Percentiles rank a stretch among this genome's conserved stretches.
These are phyloP conservation scores for Thalassia testudinum DNA, from an alignment of 116 monocot genomes.

Conservation along the genomic window DNA sequence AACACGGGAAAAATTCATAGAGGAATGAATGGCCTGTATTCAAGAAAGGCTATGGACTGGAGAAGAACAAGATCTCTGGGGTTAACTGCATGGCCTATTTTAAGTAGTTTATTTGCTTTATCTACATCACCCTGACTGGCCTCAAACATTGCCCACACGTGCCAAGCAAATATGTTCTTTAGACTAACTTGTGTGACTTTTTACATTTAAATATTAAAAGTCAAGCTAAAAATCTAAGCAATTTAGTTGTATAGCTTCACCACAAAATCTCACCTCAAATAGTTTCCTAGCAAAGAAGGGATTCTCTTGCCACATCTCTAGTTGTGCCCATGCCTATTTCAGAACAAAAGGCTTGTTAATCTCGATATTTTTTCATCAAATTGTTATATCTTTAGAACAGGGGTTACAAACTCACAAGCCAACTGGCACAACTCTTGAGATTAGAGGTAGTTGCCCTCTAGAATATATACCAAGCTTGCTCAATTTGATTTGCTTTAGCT, in stretches of 20 bases:
- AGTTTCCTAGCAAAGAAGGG: conserved; percentile 40
- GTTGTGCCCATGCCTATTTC: conserved; percentile 90
- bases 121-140: conserved; percentile 53
- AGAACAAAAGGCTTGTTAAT: neutral
- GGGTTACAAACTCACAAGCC: conserved; percentile 61
- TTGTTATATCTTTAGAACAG: too few relatives aligned
- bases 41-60: conserved; percentile 86
- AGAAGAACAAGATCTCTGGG: conserved; percentile 90
- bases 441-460: conserved; percentile 68
- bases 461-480: conserved; percentile 78
- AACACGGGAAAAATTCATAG: conserved; percentile 65
- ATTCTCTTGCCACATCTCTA: conserved; percentile 81
- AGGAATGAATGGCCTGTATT: conserved; percentile 74
- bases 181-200: conserved; percentile 90
- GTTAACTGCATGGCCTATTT: conserved; percentile 85
- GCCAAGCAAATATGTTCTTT: conserved; percentile 97
- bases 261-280: conserved; percentile 85
- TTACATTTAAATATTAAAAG: conserved; percentile 17
- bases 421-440: conserved; percentile 96
- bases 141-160: conserved; percentile 92
- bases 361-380: neutral
- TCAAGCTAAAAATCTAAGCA: too few relatives aligned
- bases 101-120: conserved; percentile 78
- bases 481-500: conserved; percentile 56
- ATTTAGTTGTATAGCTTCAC: too few relatives aligned